Evolutionary conservation across 208 protist genomes (phyloP), one percentile per base, ranked within the genome.

Genomic region (Borovskyia barvae): DNA sequence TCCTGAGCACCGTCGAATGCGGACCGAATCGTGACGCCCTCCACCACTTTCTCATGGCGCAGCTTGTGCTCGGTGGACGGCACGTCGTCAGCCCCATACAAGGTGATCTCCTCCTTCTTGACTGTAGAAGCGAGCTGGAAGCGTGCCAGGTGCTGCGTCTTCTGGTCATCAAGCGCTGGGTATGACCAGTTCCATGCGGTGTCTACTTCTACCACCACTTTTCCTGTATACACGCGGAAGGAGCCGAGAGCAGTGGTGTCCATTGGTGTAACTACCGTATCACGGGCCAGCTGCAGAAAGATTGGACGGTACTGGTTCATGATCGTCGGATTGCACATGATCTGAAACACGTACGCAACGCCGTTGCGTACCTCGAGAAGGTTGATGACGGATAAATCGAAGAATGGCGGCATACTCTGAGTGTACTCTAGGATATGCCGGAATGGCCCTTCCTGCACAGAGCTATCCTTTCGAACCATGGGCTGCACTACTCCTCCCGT

Each of bases 291-390:
- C 36, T 92, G 62, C 64, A 86, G 66, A 59, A 92, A 85, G 22
- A 74, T 66, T n/a, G 59, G 53, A 25, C 66, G 77, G 64, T 85
- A 77, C 45, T 80, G 46, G 28, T 73, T 65, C 75, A 88, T 80
- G 3, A 85, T 72, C 35, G 60, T 73, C n/a, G 75, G 73, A 48
- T 69, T 84, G 57, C 72, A 66, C 79, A 87, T 92, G n/a, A 92
- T 85, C 58, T 92, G 85, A 47, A 92, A 85, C 0, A 86, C 79
- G 52, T 90, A 89, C 4, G 85, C 85, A 39, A 92, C 41, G 22
- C 80, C 74, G 39, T 87, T 71, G 51, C 72, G 79, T 29, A 92
- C 77, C 54, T 84, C 77, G 51, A 87, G 47, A 14, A 92, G 66
- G 66, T 89, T 92, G 56, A 85, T 60, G 24, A 92, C 85, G 14